These are phyloP conservation scores for Penicillium simplicissimum DNA, from an alignment of 495 filamentous ascomycete genomes.

Conservation along the genomic window DNA sequence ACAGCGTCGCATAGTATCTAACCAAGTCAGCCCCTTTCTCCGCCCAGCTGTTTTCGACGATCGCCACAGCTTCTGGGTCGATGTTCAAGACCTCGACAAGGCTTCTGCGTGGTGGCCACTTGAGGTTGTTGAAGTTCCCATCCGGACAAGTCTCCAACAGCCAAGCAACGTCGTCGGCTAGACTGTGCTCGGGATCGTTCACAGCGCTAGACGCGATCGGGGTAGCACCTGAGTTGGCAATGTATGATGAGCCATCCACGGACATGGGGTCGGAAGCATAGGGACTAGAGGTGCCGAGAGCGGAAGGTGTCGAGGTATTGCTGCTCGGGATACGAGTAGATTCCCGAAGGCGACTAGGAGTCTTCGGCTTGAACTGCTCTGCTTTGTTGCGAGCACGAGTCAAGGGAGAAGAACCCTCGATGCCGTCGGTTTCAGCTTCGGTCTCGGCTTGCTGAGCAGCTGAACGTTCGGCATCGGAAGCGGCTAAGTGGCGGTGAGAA, in stretches of 20 bases:
- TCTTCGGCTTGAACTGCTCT: conserved; percentile 49
- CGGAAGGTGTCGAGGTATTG: conserved; percentile 3
- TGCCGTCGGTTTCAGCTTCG: not conserved
- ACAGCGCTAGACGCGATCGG: not conserved
- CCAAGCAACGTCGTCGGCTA: conserved; percentile 8
- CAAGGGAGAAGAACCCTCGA: conserved; percentile 15
- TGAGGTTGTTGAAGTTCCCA: conserved; percentile 1
- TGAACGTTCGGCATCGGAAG: not conserved
- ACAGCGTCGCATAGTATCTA: not conserved
- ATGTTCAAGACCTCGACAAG: not conserved
- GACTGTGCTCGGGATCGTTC: not conserved
- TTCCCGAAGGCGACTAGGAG: conserved; percentile 48
- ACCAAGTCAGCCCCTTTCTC: not conserved
- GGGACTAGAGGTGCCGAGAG: not conserved
- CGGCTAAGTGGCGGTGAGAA: not conserved
- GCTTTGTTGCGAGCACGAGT: conserved; percentile 40
- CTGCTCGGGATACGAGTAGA: conserved; percentile 37
- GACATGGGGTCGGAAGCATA: conserved; percentile 6
- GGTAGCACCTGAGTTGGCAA: not conserved
- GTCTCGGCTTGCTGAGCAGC: not conserved
- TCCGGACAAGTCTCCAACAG: not conserved
- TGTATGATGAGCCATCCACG: conserved; percentile 1
- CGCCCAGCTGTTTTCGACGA: not conserved
- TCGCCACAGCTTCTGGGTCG: not conserved
- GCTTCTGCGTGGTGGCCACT: not conserved